Conservation (phyloP, 495 filamentous ascomycete species). For the Trichocladium antarcticum region DNA sequence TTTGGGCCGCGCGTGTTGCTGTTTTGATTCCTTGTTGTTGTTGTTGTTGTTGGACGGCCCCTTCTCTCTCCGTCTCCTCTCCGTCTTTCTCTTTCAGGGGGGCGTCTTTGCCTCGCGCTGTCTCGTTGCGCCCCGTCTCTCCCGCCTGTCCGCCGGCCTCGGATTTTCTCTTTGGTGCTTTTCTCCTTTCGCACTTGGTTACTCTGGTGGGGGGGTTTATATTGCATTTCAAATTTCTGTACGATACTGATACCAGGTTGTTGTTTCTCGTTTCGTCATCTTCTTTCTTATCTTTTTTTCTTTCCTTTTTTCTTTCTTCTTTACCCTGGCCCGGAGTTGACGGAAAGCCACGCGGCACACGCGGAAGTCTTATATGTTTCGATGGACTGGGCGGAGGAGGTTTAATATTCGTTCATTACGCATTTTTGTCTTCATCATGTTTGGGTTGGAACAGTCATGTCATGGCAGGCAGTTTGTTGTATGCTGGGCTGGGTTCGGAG, state of each 20-base stretch:
- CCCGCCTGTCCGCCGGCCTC: background rate
- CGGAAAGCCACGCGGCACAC: constrained; percentile 16
- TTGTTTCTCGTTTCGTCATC: too few relatives aligned
- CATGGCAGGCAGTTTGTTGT: background rate
- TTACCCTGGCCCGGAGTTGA: constrained; percentile 7
- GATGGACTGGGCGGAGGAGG: constrained; percentile 7
- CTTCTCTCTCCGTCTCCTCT: too few relatives aligned
- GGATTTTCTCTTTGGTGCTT: constrained; percentile 1
- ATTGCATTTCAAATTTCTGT: constrained; percentile 4
- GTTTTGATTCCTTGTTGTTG: too few relatives aligned
- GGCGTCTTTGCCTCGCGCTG: too few relatives aligned
- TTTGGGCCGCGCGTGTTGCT: too few relatives aligned
- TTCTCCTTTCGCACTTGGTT: too few relatives aligned
- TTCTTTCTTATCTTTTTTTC: constrained; percentile 9
- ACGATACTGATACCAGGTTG: constrained; percentile 14
- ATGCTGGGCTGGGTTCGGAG: too few relatives aligned
- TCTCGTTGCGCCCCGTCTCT: too few relatives aligned
- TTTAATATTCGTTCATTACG: constrained; percentile 12
- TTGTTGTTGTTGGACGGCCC: too few relatives aligned
- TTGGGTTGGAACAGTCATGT: background rate
- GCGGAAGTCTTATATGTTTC: background rate
- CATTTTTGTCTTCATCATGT: constrained; percentile 11
- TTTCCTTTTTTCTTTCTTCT: background rate
- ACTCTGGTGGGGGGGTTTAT: background rate
- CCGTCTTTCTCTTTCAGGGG: too few relatives aligned